Conservation (phyloP, 352 stramenopile genomes). For the Phytophthora ohioensis region DNA sequence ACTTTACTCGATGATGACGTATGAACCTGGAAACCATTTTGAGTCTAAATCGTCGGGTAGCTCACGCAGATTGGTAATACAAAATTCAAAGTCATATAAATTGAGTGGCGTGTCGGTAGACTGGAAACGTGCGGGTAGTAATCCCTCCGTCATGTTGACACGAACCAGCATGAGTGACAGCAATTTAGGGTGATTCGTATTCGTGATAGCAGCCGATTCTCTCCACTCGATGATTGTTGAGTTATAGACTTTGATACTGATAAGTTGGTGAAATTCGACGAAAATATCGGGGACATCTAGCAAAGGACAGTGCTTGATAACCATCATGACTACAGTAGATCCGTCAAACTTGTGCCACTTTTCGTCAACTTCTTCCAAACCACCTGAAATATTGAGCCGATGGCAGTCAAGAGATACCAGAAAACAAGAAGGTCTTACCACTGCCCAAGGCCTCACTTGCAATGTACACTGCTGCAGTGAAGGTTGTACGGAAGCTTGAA, state of each 20-base stretch:
- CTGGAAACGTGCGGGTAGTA: constrained; percentile 43
- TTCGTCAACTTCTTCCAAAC: constrained; percentile 11
- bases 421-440: constrained; percentile 36
- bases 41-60: constrained; percentile 44
- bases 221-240: constrained; percentile 40
- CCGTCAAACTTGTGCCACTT: constrained; percentile 36
- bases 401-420: constrained; percentile 43
- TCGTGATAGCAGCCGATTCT: constrained; percentile 36
- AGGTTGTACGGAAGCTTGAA: constrained; percentile 10
- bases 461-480: constrained; percentile 25
- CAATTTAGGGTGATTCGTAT: constrained; percentile 34
- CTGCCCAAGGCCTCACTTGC: constrained; percentile 42
- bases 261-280: constrained; percentile 35
- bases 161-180: constrained; percentile 44
- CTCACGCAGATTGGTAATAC: constrained; percentile 40
- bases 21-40: constrained; percentile 34
- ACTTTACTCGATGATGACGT: constrained; percentile 36
- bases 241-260: constrained; percentile 49
- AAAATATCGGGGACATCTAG: constrained; percentile 35
- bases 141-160: constrained; percentile 42
- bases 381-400: constrained; percentile 13
- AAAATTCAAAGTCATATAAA: constrained; percentile 50
- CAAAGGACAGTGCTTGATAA: constrained; percentile 45
- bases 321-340: constrained; percentile 31
- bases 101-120: constrained; percentile 35